These are phyloP conservation scores for Friedmanniomyces simplex DNA, from an alignment of 495 filamentous ascomycete species.

Conservation along the genomic window DNA sequence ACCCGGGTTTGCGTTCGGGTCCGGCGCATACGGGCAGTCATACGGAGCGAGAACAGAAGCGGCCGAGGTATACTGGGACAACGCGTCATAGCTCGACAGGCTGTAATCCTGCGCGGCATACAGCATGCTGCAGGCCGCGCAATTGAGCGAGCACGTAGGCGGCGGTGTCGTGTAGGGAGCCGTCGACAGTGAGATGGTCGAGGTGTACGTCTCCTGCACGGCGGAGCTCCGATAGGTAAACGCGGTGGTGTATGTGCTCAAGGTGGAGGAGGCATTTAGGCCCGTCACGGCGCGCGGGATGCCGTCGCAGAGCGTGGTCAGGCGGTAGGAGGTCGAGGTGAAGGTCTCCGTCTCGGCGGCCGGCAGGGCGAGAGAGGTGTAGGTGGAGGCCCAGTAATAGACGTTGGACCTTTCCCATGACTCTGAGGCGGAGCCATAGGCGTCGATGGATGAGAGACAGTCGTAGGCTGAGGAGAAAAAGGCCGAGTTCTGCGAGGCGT, in stretches of 20 bases:
- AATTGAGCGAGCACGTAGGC: neutral
- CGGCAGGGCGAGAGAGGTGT: neutral
- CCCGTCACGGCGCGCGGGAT: constrained; percentile 1
- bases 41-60: neutral
- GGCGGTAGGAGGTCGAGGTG: neutral
- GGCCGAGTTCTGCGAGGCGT: neutral
- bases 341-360: neutral
- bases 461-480: neutral
- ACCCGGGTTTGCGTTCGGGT: too few species aligned
- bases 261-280: neutral
- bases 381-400: neutral
- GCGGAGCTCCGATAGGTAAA: neutral
- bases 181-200: neutral
- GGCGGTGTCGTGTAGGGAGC: neutral
- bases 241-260: neutral
- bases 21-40: neutral
- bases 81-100: neutral
- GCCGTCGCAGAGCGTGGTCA: constrained; percentile 7
- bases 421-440: neutral
- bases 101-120: neutral
- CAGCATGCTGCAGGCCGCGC: neutral
- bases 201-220: neutral
- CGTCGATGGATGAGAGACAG: neutral
- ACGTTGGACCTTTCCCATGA: neutral
- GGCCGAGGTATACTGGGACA: too few species aligned